Evolutionary conservation across 257 asterid species (phyloP).

Genomic region (Handroanthus guayacan): DNA sequence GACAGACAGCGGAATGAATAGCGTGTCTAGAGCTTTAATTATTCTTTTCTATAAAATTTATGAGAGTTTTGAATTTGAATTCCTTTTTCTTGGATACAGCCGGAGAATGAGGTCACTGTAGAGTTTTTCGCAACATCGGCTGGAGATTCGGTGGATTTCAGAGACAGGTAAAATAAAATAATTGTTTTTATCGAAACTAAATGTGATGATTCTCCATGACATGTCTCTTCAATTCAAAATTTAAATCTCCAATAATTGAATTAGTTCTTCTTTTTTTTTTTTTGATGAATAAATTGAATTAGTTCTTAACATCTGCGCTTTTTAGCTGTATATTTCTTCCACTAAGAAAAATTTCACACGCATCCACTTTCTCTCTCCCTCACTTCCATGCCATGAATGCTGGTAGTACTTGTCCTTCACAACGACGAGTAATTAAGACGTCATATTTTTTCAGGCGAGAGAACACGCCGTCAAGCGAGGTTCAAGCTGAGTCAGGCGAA

Average conservation of each 20-base stretch:
- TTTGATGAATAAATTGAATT: too few species aligned
- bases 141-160: constrained; percentile 43
- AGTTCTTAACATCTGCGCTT: constrained; percentile 19
- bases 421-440: not conserved
- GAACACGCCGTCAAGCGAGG: constrained; percentile 44
- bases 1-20: constrained; percentile 32
- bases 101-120: constrained; percentile 46
- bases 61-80: constrained; percentile 38
- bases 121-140: constrained; percentile 44
- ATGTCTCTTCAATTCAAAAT: constrained; percentile 55
- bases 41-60: constrained; percentile 16
- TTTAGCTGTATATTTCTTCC: constrained; percentile 6
- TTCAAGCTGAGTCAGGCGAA: constrained; percentile 42
- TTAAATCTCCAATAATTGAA: constrained; percentile 37
- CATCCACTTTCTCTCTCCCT: constrained; percentile 6
- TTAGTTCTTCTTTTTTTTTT: too few species aligned
- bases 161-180: constrained; percentile 49
- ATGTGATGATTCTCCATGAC: constrained; percentile 34
- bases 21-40: constrained; percentile 33
- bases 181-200: constrained; percentile 6
- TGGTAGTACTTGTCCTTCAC: constrained; percentile 5
- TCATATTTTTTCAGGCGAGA: constrained; percentile 46
- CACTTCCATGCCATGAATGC: constrained; percentile 30
- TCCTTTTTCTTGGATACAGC: constrained; percentile 36
- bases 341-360: not conserved